Evolutionary conservation across 2,329 filamentous ascomycete species (phyloP).

Genomic region (Teratosphaeria zuluensis): DNA sequence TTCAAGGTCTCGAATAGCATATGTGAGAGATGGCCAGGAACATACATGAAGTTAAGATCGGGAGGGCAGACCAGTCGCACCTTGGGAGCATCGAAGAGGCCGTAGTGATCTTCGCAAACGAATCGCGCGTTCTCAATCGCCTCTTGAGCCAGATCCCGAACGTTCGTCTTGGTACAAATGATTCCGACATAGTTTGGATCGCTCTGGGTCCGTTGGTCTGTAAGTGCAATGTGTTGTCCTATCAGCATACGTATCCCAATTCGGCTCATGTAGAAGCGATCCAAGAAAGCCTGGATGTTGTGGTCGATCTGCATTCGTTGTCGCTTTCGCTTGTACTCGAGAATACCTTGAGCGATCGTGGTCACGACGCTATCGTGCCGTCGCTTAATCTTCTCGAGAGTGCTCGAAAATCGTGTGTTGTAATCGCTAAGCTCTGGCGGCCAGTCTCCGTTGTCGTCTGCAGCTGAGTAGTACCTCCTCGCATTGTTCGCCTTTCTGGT

Average conservation of each 20-base stretch:
- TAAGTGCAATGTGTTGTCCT: conserved; percentile 93
- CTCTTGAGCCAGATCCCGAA: conserved; percentile 86
- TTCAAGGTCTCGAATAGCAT: conserved; percentile 99
- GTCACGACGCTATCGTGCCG: conserved; percentile 95
- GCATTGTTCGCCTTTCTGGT: conserved; percentile 33
- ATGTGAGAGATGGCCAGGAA: conserved; percentile 94
- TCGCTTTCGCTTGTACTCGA: conserved; percentile 93
- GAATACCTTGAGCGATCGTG: conserved; percentile 92
- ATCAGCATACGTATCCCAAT: conserved; percentile 99
- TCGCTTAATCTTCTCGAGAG: conserved; percentile 86
- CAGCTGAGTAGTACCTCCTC: conserved; percentile 72
- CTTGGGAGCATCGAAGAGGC: conserved; percentile 90
- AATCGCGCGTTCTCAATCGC: conserved; percentile 99
- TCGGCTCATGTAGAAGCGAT: conserved; percentile 99
- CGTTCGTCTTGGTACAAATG: conserved; percentile 97
- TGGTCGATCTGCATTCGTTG: conserved; percentile 98
- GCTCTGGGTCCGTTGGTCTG: conserved; percentile 78
- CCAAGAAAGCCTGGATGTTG: conserved; percentile 93
- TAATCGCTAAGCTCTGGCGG: conserved; percentile 89
- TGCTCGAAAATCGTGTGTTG: conserved; percentile 82
- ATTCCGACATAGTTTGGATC: conserved; percentile 96
- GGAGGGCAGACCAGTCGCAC: conserved; percentile 93
- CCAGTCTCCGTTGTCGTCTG: conserved; percentile 83
- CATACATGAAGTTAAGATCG: conserved; percentile 92
- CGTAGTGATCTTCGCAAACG: conserved; percentile 97